These are phyloP conservation scores for Pisolithus thermaeus DNA, from an alignment of 1,284 basidiomycete species.

Conservation along the genomic window DNA sequence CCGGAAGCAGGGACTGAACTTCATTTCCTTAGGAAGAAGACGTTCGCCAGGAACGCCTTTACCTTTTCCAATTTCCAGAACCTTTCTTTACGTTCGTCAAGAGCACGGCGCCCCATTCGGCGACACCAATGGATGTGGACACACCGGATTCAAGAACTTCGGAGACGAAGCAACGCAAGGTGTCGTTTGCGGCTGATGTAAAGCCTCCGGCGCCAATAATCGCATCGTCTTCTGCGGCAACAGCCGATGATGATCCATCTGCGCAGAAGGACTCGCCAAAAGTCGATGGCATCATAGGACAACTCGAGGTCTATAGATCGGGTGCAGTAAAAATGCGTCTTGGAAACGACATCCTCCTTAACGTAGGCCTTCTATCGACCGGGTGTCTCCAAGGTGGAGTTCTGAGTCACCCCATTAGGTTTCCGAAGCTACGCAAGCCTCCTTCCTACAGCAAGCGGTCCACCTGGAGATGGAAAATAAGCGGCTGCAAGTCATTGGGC, in stretches of 20 bases:
- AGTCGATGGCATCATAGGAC: conserved; percentile 76
- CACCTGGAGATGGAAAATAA: conserved; percentile 61
- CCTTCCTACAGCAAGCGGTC: conserved; percentile 87
- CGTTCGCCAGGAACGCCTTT: conserved; percentile 62
- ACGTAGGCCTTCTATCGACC: conserved; percentile 47
- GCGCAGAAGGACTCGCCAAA: conserved; percentile 32
- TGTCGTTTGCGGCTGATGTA: conserved; percentile 58
- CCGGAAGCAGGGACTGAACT: conserved; percentile 2
- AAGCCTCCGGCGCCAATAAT: conserved; percentile 35
- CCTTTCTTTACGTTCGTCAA: conserved; percentile 76
- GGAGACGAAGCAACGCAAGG: conserved; percentile 38
- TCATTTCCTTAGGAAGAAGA: conserved; percentile 32
- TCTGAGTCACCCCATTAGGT: conserved; percentile 46
- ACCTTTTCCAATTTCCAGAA: conserved; percentile 91
- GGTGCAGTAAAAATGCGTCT: conserved; percentile 86
- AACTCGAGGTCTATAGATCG: conserved; percentile 76
- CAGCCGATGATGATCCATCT: conserved; percentile 20
- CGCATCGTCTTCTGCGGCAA: conserved; percentile 20
- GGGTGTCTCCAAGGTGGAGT: conserved; percentile 3
- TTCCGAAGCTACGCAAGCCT: conserved; percentile 76
- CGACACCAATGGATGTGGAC: conserved; percentile 26
- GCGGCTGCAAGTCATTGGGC: conserved; percentile 70
- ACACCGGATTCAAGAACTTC: conserved; percentile 16
- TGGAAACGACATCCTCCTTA: conserved; percentile 71
- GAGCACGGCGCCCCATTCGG: conserved; percentile 16